Evolutionary conservation across 2,329 filamentous ascomycete genomes (phyloP), one percentile per base, ranked within the genome.

Genomic region (Tolypocladium cylindrosporum): DNA sequence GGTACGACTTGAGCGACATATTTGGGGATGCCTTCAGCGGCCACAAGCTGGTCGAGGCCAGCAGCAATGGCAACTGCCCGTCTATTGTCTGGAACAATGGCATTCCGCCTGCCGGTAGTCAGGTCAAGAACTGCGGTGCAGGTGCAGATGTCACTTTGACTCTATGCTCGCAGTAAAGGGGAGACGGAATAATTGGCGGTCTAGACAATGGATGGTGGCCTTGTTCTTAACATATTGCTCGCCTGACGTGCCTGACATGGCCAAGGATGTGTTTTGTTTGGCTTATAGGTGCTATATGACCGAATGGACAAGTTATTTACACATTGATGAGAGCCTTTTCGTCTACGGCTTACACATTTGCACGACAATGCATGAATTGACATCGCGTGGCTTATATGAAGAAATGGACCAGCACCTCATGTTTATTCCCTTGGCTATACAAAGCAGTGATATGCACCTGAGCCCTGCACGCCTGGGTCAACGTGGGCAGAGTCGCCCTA

Each of bases 1-100:
- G 70, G 70, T 76, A 75, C 58, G 74, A 76, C 59, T 63, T 76
- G 31, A 71, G 66, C 63, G 67, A 69, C 59, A 69, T 74, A 19
- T 76, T 75, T 54, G 74, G 74, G n/a, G 68, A 75, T 57, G 62
- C 69, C 5, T 74, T 76, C 31, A 56, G 54, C 14, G 71, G 72
- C 9, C 59, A 65, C 53, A 72, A 69, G 64, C 27, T 76, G 10
- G 65, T 64, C 6, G 65, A 68, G 13, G 62, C 62, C 13, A 71
- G 70, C 59, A 62, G 62, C 41, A 61, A 71, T 42, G 41, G 57
- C 6, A 62, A 59, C 2, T 76, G 74, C 65, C 67, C 68, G 1
- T 55, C 61, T 4, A 76, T 76, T 42, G 63, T 67, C 10, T 77
- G 73, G 73, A 52, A 60, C 0, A 60, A 65, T 3, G 74, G 74